These are phyloP conservation scores for Cyclostephanos tholiformis DNA, from an alignment of 108 stramenopile species.

Conservation along the genomic window DNA sequence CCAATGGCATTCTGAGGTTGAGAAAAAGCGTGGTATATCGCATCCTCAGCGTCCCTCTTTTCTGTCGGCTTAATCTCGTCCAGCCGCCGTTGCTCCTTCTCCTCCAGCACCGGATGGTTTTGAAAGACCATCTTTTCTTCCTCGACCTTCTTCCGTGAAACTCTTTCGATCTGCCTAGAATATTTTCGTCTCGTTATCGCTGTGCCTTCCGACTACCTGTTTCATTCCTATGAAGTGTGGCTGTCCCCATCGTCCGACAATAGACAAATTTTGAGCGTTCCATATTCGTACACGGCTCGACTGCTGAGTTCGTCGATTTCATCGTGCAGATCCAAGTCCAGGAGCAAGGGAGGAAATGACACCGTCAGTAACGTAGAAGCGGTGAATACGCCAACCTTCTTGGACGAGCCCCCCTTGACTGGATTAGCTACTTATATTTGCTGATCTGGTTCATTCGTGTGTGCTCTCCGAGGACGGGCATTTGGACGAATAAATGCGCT, in stretches of 20 bases:
- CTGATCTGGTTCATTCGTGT: constrained; percentile 32
- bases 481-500: background rate
- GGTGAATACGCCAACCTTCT: constrained; percentile 40
- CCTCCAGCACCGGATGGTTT: constrained; percentile 56
- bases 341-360: constrained; percentile 36
- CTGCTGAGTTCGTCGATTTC: constrained; percentile 43
- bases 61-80: constrained; percentile 49
- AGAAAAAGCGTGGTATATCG: constrained; percentile 48
- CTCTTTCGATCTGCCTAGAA: constrained; percentile 29
- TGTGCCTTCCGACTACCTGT: constrained; percentile 29
- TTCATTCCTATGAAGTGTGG: constrained; percentile 34
- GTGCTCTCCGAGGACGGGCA: constrained; percentile 39
- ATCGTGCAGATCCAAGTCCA: constrained; percentile 35
- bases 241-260: constrained; percentile 38
- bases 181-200: constrained; percentile 20
- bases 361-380: constrained; percentile 31
- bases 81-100: constrained; percentile 41
- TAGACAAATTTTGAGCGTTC: constrained; percentile 45
- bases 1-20: constrained; percentile 15
- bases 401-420: constrained; percentile 42
- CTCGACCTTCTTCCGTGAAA: constrained; percentile 27
- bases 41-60: constrained; percentile 56
- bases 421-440: constrained; percentile 26
- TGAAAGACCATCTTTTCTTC: constrained; percentile 49
- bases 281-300: constrained; percentile 55